These are phyloP conservation scores for Ogataea pini DNA, from an alignment of 805 yeast genomes.

Conservation along the genomic window DNA sequence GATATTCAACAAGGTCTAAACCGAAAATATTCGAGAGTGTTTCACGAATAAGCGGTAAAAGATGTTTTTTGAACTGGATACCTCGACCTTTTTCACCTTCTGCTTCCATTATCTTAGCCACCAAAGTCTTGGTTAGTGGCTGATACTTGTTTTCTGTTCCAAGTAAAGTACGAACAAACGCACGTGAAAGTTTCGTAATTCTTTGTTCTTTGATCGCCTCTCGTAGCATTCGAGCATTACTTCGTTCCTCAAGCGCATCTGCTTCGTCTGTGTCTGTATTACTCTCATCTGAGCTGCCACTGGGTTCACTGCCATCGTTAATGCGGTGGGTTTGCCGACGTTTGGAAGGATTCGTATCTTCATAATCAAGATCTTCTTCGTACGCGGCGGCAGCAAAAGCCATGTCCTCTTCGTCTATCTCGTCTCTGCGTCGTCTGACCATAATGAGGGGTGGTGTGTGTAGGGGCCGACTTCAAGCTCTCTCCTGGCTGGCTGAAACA, in stretches of 20 bases:
- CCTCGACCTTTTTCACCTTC: conserved; percentile 33
- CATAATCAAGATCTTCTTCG: conserved; percentile 10
- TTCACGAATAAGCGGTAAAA: conserved; percentile 21
- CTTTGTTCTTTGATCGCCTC: conserved; percentile 15
- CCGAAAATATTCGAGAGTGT: conserved; percentile 24
- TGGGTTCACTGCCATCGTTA: background rate
- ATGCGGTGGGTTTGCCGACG: background rate
- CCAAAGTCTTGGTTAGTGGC: conserved; percentile 27
- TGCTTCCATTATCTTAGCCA: conserved; percentile 31
- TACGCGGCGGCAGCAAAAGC: conserved; percentile 1
- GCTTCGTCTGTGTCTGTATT: conserved; percentile 7
- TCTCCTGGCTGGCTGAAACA: no score
- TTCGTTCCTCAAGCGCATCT: conserved; percentile 5
- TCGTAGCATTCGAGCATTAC: background rate
- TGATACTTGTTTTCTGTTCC: conserved; percentile 33
- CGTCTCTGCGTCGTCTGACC: conserved; percentile 2
- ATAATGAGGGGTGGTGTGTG: background rate
- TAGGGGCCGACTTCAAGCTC: no score
- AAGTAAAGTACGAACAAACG: conserved; percentile 30
- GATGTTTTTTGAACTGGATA: conserved; percentile 29
- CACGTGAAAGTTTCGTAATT: conserved; percentile 25
- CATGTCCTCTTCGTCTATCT: conserved; percentile 11
- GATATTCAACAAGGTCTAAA: conserved; percentile 30
- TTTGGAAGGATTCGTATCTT: background rate
- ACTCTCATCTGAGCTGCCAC: conserved; percentile 3